Conservation (phyloP, 2,329 filamentous ascomycete species). For the Neonectria neomacrospora region DNA sequence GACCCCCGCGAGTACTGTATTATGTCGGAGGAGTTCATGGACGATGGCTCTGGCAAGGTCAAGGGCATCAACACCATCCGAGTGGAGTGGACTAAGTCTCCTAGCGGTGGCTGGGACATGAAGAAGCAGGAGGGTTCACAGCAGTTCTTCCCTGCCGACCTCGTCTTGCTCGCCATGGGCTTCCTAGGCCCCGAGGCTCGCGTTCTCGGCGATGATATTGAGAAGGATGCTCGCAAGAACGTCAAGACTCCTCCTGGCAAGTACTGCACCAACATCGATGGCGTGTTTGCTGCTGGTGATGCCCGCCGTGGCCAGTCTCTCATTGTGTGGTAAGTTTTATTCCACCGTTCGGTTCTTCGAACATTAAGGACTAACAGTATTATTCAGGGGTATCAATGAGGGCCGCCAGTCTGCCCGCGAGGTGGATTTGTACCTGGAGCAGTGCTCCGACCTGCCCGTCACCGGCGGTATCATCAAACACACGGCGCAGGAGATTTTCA, state of each 20-base stretch:
- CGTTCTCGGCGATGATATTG: constrained; percentile 86
- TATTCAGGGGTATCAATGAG: constrained; percentile 89
- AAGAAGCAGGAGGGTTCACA: constrained; percentile 94
- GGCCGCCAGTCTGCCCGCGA: constrained; percentile 92
- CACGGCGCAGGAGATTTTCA: constrained; percentile 76
- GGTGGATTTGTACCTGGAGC: constrained; percentile 87
- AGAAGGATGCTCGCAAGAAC: constrained; percentile 93
- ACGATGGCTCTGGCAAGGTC: constrained; percentile 86
- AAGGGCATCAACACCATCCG: constrained; percentile 96
- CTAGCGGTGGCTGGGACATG: constrained; percentile 96
- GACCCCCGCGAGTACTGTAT: constrained; percentile 98
- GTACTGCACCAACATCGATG: constrained; percentile 87
- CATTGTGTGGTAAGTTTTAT: constrained; percentile 84
- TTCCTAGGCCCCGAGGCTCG: constrained; percentile 95
- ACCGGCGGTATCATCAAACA: constrained; percentile 94
- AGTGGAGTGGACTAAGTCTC: constrained; percentile 94
- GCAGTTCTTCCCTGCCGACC: constrained; percentile 95
- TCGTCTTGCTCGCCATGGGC: constrained; percentile 95
- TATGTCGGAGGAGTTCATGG: constrained; percentile 97
- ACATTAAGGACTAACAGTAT: constrained; percentile 17
- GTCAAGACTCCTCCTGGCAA: constrained; percentile 91
- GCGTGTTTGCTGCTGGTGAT: constrained; percentile 94
- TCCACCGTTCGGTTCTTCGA: no score
- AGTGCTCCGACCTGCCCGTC: constrained; percentile 82
- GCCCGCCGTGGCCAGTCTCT: constrained; percentile 94